Percentiles rank a stretch among this genome's conserved stretches.
phyloP scores from a whole-genome alignment of 2,329 filamentous ascomycete genomes.

The Clarireedia sp. region DNA sequence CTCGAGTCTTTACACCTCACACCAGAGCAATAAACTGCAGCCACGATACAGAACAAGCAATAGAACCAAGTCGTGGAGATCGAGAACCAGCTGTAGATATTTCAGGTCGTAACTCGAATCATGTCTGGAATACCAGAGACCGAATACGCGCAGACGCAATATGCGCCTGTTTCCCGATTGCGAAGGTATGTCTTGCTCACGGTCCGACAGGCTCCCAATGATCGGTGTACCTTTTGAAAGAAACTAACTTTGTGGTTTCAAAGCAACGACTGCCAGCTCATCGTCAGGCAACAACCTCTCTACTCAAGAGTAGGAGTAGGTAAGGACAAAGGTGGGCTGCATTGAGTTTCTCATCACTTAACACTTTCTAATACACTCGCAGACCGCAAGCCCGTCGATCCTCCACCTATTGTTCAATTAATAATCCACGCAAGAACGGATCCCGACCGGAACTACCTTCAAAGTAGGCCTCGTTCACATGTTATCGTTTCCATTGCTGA shows the following conservation, averaged over 20 bases:
- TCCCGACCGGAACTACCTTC: conserved; percentile 40
- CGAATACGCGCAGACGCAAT: conserved; percentile 23
- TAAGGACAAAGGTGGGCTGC: conserved; percentile 61
- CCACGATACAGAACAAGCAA: not conserved
- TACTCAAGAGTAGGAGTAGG: conserved; percentile 60
- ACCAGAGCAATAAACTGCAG: not conserved
- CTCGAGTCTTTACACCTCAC: not conserved
- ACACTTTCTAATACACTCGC: conserved; percentile 6
- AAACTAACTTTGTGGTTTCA: conserved; percentile 18
- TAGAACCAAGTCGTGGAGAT: not conserved
- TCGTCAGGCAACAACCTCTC: conserved; percentile 58
- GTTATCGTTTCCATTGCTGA: conserved; percentile 9
- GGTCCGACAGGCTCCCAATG: not conserved
- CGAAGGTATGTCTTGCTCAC: conserved; percentile 16
- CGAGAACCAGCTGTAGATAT: conserved; percentile 6
- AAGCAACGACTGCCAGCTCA: conserved; percentile 49
- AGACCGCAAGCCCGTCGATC: conserved; percentile 83
- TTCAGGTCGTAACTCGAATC: conserved; percentile 10
- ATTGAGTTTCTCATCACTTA: not conserved
- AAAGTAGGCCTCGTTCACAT: conserved; percentile 41
- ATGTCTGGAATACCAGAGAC: conserved; percentile 16
- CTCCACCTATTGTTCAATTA: conserved; percentile 76
- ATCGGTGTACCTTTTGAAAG: conserved; percentile 6
- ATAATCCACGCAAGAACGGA: conserved; percentile 37
- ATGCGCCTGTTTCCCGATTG: conserved; percentile 18